Evolutionary conservation across 1,139 yeast genomes (phyloP).

Genomic region (Candida tropicalis): DNA sequence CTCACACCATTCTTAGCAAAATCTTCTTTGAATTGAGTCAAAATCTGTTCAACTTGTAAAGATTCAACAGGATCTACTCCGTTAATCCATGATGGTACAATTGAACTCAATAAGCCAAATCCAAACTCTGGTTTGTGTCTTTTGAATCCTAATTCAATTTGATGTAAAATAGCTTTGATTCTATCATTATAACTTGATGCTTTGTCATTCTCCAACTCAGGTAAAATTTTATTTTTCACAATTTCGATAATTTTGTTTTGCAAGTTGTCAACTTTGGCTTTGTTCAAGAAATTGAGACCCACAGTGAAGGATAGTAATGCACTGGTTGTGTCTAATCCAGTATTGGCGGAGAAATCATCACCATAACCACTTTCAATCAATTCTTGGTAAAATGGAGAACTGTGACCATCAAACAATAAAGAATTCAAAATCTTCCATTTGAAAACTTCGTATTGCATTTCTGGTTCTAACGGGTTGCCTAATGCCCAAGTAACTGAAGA

Average conservation of each 20-base stretch:
- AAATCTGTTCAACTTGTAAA: conserved; percentile 64
- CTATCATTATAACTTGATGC: conserved; percentile 60
- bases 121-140: conserved; percentile 94
- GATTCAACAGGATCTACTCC: conserved; percentile 69
- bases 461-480: conserved; percentile 67
- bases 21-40: conserved; percentile 62
- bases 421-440: conserved; percentile 73
- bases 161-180: conserved; percentile 84
- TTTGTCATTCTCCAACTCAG: conserved; percentile 39
- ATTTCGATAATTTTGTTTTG: conserved; percentile 49
- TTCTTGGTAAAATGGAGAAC: conserved; percentile 83
- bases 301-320: conserved; percentile 77
- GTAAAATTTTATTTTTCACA: conserved; percentile 36
- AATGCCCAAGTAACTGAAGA: conserved; percentile 87
- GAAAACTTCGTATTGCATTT: conserved; percentile 60
- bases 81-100: conserved; percentile 85
- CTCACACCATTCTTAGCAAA: conserved; percentile 54
- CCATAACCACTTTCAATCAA: conserved; percentile 85
- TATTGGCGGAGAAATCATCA: conserved; percentile 82
- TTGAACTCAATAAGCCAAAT: conserved; percentile 67
- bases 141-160: conserved; percentile 78
- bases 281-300: conserved; percentile 78
- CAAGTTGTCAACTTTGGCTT: conserved; percentile 49
- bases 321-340: conserved; percentile 86
- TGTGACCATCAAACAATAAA: conserved; percentile 86